Base-by-base conservation (phyloP, 1,284 basidiomycete genomes). In the Ustilago cynodontis region DNA sequence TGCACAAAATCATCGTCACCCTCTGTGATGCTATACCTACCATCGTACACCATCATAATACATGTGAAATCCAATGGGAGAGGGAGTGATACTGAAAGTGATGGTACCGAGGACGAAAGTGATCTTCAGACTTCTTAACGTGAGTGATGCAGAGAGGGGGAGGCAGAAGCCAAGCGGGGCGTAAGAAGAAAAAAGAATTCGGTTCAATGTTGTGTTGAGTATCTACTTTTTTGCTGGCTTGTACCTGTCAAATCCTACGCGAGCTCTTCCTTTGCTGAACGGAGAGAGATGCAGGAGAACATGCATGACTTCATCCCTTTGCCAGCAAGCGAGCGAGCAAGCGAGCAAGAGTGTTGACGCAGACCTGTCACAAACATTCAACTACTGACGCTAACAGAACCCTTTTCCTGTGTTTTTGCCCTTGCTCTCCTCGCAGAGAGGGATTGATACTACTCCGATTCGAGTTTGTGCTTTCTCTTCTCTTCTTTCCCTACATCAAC, bases 141-240 rank as follows among this genome's bases (percentile, higher is more conserved):
- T 28, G 10, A 26, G 10, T 11, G 47, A 26, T 16, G 11, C 11
- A 9, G 13, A 1, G 47, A n/a, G 47, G 14, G n/a, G n/a, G n/a
- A n/a, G n/a, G n/a, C n/a, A n/a, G n/a, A n/a, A n/a, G n/a, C n/a
- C n/a, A n/a, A n/a, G 41, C 20, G n/a, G n/a, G 47, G 22, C 24
- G 47, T 24, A 14, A 49, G 47, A n/a, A 13, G 26, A 49, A 49
- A 28, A 49, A 49, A 28, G 24, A 49, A 26, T 49, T 49, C 47
- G 18, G 41, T 49, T n/a, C 26, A 49, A 49, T 49, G 47, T 49
- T 49, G 47, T 49, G 47, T 49, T 49, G 47, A 28, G 47, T 43
- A 49, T 49, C 47, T 49, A 49, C 47, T 45, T 3, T 45, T 20
- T 20, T 45, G 3, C 13, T 45, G n/a, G n/a, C 18, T 11, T 45